Percentiles rank a stretch among this genome's conserved stretches.
These are phyloP conservation scores for Magnaporthiopsis rhizophila DNA, from an alignment of 2,329 filamentous ascomycete species.

Conservation along the genomic window DNA sequence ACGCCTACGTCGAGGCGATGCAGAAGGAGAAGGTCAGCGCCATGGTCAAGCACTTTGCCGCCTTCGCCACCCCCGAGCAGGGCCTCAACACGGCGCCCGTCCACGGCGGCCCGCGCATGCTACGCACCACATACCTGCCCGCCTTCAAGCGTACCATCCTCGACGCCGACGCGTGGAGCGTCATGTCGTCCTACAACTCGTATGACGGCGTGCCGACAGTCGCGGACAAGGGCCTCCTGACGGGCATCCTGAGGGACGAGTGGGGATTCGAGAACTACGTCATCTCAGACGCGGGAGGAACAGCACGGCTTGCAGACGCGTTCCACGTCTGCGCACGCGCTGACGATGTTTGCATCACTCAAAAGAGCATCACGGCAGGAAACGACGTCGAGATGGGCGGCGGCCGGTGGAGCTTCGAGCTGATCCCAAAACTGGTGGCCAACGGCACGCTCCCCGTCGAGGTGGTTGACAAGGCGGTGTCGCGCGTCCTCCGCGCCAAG, in stretches of 20 bases:
- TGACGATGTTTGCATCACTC: conserved; percentile 57
- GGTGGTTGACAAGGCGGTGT: conserved; percentile 58
- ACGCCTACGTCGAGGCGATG: conserved; percentile 48
- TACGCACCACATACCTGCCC: conserved; percentile 48
- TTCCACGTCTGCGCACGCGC: conserved; percentile 60
- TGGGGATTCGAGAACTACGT: conserved; percentile 68
- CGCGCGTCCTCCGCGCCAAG: conserved; percentile 57
- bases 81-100: conserved; percentile 56
- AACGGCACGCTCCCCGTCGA: conserved; percentile 51
- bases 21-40: conserved; percentile 59
- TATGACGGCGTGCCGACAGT: conserved; percentile 66
- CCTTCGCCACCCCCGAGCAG: conserved; percentile 61
- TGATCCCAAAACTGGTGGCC: conserved; percentile 44
- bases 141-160: conserved; percentile 63
- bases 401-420: conserved; percentile 61
- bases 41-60: conserved; percentile 70
- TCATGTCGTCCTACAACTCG: conserved; percentile 70
- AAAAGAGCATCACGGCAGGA: conserved; percentile 53
- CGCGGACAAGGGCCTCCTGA: conserved; percentile 57
- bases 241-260: conserved; percentile 59
- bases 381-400: conserved; percentile 73
- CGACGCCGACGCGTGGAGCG: conserved; percentile 56
- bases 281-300: conserved; percentile 58
- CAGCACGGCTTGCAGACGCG: conserved; percentile 55
- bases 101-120: conserved; percentile 44